Evolutionary conservation across 805 yeast genomes (phyloP), one percentile per base, ranked within the genome.

Genomic region (Metschnikowia peoriensis): DNA sequence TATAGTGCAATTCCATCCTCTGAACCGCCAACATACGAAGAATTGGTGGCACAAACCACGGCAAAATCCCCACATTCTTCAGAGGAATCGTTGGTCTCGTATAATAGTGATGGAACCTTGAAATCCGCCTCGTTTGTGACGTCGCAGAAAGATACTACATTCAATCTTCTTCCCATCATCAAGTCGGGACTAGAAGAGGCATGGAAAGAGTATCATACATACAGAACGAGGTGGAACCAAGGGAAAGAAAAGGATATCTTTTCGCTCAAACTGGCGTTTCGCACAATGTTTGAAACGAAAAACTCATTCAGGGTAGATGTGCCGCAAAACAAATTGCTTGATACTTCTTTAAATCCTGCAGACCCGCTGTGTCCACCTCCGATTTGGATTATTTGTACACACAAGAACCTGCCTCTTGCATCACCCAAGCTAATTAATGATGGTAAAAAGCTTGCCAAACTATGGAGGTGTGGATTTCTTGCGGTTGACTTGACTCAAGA

Each of bases 241-340:
- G 89, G 90, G 2, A 75, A 81, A 60, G 94, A 87, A 63, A 79
- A 80, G 40, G 94, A 87, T 62, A 75, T 84, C 0, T 84, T 82
- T 59, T 82, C 88, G 0, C 59, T 87, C 32, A 77, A 84, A 53
- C 73, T 79, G 47, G 81, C 85, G 4, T 62, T 87, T 38, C 83
- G 79, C 53, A 81, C 73, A 55, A 70, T 85, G 54, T 83, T 89
- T 85, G 78, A 77, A 53, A 42, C 47, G 85, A 77, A 76, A 52
- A 34, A 38, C 11, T 38, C 45, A 32, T 39, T 40, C 15, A 49
- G 42, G 28, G 41, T 37, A 34, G 28, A 44, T 12, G 39, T 43
- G 11, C 52, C 57, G 8, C 38, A 27, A 1, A 51, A 49, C 28
- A 52, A 58, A 11, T 57, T 68, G 27, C 51, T 66, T 28, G 67